Evolutionary conservation across 2,329 filamentous ascomycete genomes (phyloP), one percentile per base, ranked within the genome.

Genomic region (Cercospora sojina): DNA sequence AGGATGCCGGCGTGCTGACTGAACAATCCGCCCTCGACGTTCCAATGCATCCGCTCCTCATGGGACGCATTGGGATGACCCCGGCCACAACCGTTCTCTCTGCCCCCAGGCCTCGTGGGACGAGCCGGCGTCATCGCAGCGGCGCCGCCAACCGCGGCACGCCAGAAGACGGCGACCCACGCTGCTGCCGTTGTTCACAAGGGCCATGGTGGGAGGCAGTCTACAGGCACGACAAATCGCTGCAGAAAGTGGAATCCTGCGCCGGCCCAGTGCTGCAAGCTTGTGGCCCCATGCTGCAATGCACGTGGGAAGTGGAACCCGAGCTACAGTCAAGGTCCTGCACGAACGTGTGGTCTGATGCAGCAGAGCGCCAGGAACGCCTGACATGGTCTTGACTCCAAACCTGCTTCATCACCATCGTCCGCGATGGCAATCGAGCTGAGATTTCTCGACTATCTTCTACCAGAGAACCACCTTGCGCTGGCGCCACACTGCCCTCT

Each of bases 191-290:
- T 47, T 49, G 18, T 47, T 47, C 41, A 23, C n/a, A 23, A 2
- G 23, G 43, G 12, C 20, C 43, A 49, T 23, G 35, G n/a, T 38
- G 35, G n/a, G 35, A 8, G 35, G 5, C 35, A n/a, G 35, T 41
- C 16, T 3, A 8, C 10, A 55, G 23, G 51, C 51, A 27, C 13
- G 20, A 29, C 49, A 5, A 56, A 32, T 18, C 27, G 51, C 51
- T 56, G 51, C 25, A 31, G 51, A 56, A 56, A 56, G 51, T 31
- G 51, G 51, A 56, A 31, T 16, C 25, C 51, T 56, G 51, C 51
- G 51, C 16, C 23, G 51, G 13, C 51, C 51, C 51, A 55, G 18
- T 31, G 23, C 51, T 27, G 51, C 51, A 29, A n/a, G 25, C 29
- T 56, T 32, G 51, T 56, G 43, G 43, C 43, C 5, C 43, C 43